Percentiles rank a stretch among this genome's conserved stretches.
These are phyloP conservation scores for Mycena galericulata DNA, from an alignment of 768 basidiomycete species.

Conservation along the genomic window DNA sequence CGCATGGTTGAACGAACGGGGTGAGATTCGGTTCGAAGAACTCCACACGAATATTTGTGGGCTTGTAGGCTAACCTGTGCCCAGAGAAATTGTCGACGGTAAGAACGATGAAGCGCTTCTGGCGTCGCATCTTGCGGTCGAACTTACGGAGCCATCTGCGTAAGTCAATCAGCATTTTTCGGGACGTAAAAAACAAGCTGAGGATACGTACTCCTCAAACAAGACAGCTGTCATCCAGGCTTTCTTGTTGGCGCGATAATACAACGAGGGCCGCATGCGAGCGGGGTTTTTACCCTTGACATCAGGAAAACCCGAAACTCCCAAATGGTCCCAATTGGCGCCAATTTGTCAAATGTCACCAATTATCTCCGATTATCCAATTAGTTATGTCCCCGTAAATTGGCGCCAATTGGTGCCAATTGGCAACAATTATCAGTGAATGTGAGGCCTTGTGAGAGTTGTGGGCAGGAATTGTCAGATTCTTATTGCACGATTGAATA, in stretches of 20 bases:
- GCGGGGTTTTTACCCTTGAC: too few relatives aligned
- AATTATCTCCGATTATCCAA: too few relatives aligned
- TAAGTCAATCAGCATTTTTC: background rate
- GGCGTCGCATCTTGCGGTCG: conserved; percentile 28
- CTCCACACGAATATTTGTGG: conserved; percentile 38
- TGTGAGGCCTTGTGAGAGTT: too few relatives aligned
- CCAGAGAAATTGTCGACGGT: conserved; percentile 41
- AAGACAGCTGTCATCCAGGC: conserved; percentile 44
- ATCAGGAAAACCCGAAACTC: too few relatives aligned
- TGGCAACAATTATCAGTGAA: too few relatives aligned
- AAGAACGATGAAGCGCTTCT: conserved; percentile 32
- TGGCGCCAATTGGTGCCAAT: too few relatives aligned
- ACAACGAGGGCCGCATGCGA: too few relatives aligned
- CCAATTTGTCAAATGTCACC: too few relatives aligned
- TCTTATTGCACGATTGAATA: too few relatives aligned
- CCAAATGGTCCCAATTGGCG: too few relatives aligned
- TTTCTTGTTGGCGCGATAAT: conserved; percentile 42
- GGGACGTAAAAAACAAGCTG: background rate
- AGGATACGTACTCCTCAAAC: conserved; percentile 35
- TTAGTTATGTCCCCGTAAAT: too few relatives aligned
- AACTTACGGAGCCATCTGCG: background rate
- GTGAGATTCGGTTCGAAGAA: conserved; percentile 43
- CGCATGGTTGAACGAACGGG: conserved; percentile 42
- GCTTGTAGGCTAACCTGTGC: conserved; percentile 35
- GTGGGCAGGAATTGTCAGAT: too few relatives aligned